These are phyloP conservation scores for Acorus gramineus DNA, from an alignment of 106 monocot species.

Conservation along the genomic window DNA sequence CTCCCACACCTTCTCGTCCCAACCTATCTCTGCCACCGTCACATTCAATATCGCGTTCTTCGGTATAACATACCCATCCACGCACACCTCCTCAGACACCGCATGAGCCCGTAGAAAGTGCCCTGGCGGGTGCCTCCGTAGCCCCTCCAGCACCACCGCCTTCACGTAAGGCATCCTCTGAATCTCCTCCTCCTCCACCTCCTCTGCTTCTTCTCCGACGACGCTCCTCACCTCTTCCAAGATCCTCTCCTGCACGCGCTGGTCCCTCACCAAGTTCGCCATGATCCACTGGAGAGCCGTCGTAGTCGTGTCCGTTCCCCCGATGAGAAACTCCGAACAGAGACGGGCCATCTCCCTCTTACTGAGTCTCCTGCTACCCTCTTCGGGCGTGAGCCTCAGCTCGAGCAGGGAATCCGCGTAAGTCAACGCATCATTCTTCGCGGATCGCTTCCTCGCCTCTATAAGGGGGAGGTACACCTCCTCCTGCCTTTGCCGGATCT, in stretches of 20 bases:
- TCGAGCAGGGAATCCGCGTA: conserved; percentile 12
- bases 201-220: neutral
- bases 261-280: conserved; percentile 19
- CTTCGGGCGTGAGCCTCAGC: conserved; percentile 5
- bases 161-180: conserved; percentile 12
- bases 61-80: conserved; percentile 8
- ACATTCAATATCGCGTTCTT: conserved; percentile 4
- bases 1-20: conserved; percentile 5
- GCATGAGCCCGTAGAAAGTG: conserved; percentile 7
- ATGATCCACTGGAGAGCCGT: conserved; percentile 22
- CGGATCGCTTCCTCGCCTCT: neutral
- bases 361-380: conserved; percentile 7
- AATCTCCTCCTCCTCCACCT: conserved; percentile 10
- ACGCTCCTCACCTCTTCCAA: neutral
- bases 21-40: conserved; percentile 3
- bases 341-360: conserved; percentile 12
- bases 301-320: conserved; percentile 14
- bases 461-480: conserved; percentile 13
- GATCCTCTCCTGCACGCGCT: conserved; percentile 3
- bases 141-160: conserved; percentile 12
- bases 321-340: conserved; percentile 17
- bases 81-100: conserved; percentile 1
- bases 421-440: neutral
- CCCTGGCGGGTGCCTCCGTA: conserved; percentile 1
- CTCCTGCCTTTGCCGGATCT: neutral